A percentile compares a stretch with the other conserved stretches of the same genome.
phyloP scores from a whole-genome alignment of 2,329 filamentous ascomycete species.

The Pseudogymnoascus sp. region DNA sequence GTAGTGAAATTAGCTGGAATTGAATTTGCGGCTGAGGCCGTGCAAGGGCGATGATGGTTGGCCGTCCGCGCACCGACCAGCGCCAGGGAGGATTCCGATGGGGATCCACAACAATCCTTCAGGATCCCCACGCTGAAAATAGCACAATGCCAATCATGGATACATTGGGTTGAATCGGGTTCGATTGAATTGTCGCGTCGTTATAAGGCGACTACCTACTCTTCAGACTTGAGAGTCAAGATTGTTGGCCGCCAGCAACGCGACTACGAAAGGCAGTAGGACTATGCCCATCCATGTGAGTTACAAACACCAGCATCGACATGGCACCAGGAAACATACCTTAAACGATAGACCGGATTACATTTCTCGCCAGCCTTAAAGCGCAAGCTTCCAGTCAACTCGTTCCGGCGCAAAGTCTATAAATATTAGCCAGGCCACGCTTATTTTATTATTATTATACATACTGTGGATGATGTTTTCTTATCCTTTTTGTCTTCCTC shows the following conservation, averaged over 20 bases:
- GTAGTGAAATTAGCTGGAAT: too few relatives aligned
- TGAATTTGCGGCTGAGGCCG: too few relatives aligned
- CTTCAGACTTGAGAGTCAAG: neutral
- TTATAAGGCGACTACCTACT: too few relatives aligned
- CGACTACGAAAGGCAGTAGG: neutral
- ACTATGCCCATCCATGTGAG: neutral
- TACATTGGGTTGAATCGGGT: too few relatives aligned
- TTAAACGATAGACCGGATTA: neutral
- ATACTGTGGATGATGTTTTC: neutral
- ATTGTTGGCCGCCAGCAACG: neutral
- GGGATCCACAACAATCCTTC: neutral
- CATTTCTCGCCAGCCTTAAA: neutral
- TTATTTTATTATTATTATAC: neutral
- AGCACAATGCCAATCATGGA: too few relatives aligned
- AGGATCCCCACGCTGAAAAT: neutral
- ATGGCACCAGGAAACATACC: too few relatives aligned
- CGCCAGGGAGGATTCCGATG: neutral
- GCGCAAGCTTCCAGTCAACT: neutral
- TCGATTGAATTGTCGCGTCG: too few relatives aligned
- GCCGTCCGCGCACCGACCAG: too few relatives aligned
- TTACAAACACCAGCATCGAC: too few relatives aligned
- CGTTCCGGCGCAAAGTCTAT: neutral
- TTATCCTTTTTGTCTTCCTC: neutral
- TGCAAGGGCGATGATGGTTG: too few relatives aligned
- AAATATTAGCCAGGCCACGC: neutral